Evolutionary conservation across 2,329 filamentous ascomycete genomes (phyloP).

Genomic region (Pseudogymnoascus sp.): DNA sequence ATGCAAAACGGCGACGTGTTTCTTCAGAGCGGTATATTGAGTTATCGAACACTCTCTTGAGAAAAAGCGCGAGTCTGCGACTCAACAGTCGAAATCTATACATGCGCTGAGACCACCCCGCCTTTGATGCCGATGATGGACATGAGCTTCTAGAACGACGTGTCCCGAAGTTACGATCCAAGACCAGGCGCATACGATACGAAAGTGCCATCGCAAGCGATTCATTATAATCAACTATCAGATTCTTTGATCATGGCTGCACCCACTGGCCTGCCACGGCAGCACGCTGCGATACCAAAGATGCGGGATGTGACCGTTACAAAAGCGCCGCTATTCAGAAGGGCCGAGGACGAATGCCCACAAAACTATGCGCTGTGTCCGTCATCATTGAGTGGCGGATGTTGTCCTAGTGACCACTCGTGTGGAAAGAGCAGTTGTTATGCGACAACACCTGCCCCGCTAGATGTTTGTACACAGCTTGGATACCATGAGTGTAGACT

Average conservation of each 20-base stretch:
- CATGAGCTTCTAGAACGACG: background rate
- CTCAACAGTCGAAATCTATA: background rate
- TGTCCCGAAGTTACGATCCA: background rate
- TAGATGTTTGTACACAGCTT: slow-evolving; percentile 28
- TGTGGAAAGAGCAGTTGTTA: slow-evolving; percentile 42
- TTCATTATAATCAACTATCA: background rate
- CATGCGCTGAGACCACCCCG: background rate
- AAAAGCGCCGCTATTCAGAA: background rate
- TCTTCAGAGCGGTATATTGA: background rate
- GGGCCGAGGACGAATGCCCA: slow-evolving; percentile 16
- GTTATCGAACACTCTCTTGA: background rate
- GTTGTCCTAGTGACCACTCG: slow-evolving; percentile 36
- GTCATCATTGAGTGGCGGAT: slow-evolving; percentile 23
- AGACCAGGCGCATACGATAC: background rate
- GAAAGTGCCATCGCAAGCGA: background rate
- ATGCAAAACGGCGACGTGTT: background rate
- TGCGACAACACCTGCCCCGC: slow-evolving; percentile 37
- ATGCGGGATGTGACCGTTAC: background rate
- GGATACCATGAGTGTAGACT: slow-evolving; percentile 36
- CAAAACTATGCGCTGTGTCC: slow-evolving; percentile 22
- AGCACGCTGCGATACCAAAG: background rate
- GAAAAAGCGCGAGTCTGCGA: background rate
- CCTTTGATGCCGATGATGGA: background rate
- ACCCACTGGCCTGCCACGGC: background rate
- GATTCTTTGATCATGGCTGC: background rate